Evolutionary conservation across 139 green algal species (phyloP), one percentile per base, ranked within the genome.

Genomic region (Chlamydomonas sp.): DNA sequence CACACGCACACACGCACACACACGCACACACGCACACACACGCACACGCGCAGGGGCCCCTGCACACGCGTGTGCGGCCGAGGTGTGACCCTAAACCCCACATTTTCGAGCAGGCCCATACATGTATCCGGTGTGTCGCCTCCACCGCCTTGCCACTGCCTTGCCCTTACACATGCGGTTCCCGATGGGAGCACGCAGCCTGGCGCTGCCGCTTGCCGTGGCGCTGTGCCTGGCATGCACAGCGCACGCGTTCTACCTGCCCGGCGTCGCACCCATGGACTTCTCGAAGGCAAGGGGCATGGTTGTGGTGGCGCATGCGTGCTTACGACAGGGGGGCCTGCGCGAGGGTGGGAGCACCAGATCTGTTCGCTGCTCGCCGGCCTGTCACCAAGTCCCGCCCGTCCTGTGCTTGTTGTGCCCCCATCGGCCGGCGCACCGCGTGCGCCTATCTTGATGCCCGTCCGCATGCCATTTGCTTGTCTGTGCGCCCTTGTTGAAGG

Each of bases 211-310:
- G 34, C 20, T 58, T 58, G n/a, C 62, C 22, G n/a, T 8, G 36
- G n/a, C 20, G 43, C 43, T 54, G 43, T 13, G 43, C 43, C 16
- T 54, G 13, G 43, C 43, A 26, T 54, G 16, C 43, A 54, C 20
- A 20, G 72, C 72, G 20, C 57, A 43, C 28, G 76, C 73, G 26
- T 98, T 98, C 72, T 98, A 98, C 48, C 71, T 98, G 35, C 93
- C 93, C 5, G 92, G 92, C 13, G 93, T 98, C 2, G 91, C 93
- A 3, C 93, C 93, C 0, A 82, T 92, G 67, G 91, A 96, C 48
- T 96, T 90, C 69, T 74, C 74, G 58, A 88, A 85, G 85, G 88
- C 87, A 58, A 50, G 73, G 33, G 39, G 48, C n/a, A n/a, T n/a
- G n/a, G n/a, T n/a, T n/a, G n/a, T n/a, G n/a, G n/a, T n/a, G n/a